A percentile compares a stretch with the other conserved stretches of the same genome.
phyloP scores from a whole-genome alignment of 1,284 basidiomycete species.

The Moesziomyces parantarcticus region DNA sequence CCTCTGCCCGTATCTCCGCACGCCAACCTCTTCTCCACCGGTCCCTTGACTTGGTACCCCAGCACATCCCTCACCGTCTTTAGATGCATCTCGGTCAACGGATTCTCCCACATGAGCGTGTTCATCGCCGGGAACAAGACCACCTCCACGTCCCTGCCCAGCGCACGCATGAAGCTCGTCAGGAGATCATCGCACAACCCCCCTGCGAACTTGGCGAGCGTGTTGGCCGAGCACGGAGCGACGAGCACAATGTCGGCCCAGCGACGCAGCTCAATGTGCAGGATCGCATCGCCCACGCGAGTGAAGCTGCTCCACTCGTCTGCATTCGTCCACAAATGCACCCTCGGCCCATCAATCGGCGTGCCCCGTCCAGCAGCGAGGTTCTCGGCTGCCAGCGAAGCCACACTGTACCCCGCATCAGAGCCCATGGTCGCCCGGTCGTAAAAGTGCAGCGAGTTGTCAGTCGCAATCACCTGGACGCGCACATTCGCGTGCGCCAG shows the following conservation, averaged over 20 bases:
- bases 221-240: slow-evolving; percentile 94
- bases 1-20: slow-evolving; percentile 87
- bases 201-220: slow-evolving; percentile 87
- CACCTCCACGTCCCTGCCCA: slow-evolving; percentile 82
- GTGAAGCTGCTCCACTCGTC: slow-evolving; percentile 86
- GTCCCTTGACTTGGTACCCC: slow-evolving; percentile 83
- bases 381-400: slow-evolving; percentile 49
- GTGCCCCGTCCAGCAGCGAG: slow-evolving; percentile 16
- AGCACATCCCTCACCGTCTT: slow-evolving; percentile 78
- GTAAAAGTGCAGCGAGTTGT: slow-evolving; percentile 82
- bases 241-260: slow-evolving; percentile 96
- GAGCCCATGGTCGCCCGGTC: slow-evolving; percentile 71
- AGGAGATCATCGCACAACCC: slow-evolving; percentile 91
- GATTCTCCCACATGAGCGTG: slow-evolving; percentile 94
- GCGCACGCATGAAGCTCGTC: slow-evolving; percentile 87
- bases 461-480: slow-evolving; percentile 86
- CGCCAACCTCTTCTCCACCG: slow-evolving; percentile 85
- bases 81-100: slow-evolving; percentile 86
- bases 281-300: slow-evolving; percentile 86
- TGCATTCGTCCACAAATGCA: slow-evolving; percentile 84
- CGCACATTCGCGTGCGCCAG: slow-evolving; percentile 77
- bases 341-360: slow-evolving; percentile 18
- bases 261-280: slow-evolving; percentile 90
- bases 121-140: slow-evolving; percentile 98
- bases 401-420: slow-evolving; percentile 12